Conservation (phyloP, 495 filamentous ascomycete genomes). For the Penicillium goetzii region DNA sequence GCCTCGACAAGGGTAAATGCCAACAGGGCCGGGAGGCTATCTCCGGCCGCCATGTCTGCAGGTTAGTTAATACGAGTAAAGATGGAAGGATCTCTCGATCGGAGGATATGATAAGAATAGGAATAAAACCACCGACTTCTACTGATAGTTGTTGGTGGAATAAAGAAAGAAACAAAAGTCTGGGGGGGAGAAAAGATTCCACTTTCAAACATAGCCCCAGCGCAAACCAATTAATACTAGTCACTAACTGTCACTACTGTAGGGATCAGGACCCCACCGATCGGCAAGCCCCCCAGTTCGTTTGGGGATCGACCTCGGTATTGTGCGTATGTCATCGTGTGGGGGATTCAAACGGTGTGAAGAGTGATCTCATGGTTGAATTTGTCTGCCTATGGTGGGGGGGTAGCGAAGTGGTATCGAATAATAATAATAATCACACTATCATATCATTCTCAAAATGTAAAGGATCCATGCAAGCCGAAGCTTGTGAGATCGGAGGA, state of each 20-base stretch:
- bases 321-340: neutral
- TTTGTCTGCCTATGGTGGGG: neutral
- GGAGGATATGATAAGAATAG: neutral
- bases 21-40: constrained; percentile 23
- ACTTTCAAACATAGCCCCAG: constrained; percentile 2
- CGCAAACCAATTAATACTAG: neutral
- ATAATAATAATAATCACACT: neutral
- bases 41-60: constrained; percentile 17
- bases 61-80: neutral
- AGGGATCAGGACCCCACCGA: constrained; percentile 1
- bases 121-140: neutral
- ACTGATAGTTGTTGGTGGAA: neutral
- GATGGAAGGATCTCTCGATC: neutral
- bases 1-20: constrained; percentile 34
- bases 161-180: neutral
- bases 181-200: constrained; percentile 1
- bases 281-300: neutral
- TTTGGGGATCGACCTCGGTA: constrained; percentile 3
- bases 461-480: neutral
- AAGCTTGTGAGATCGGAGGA: constrained; percentile 8
- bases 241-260: neutral
- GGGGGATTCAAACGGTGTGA: neutral
- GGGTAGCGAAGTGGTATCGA: neutral
- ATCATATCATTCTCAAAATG: neutral
- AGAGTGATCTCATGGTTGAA: neutral